Evolutionary conservation across 2,329 filamentous ascomycete genomes (phyloP), one percentile per base, ranked within the genome.

Genomic region (Fusarium albidum): DNA sequence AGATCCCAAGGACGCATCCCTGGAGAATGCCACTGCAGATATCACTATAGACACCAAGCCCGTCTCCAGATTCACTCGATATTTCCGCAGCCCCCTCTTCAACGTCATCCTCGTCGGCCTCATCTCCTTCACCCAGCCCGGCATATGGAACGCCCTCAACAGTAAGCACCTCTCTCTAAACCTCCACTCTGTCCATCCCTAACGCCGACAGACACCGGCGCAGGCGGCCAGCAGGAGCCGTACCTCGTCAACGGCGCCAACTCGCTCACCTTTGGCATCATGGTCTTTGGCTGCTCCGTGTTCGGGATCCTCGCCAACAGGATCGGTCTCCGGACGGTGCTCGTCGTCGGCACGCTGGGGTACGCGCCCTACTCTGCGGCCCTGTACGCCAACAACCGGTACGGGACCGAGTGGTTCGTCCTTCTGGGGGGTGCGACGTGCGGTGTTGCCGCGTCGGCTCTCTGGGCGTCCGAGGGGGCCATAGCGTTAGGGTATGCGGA

Each of bases 81-180:
- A 49, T 59, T 67, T 64, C 54, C 57, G 64, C 33, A 67, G 64
- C 25, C 64, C 64, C 3, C 32, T 83, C 1, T 82, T 81, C 73
- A 82, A 83, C 63, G 79, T 80, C 29, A 77, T 78, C 31, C 69
- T 82, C 4, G 81, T 82, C 39, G 80, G 81, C 14, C 73, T 73
- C 6, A 81, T 82, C 2, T 81, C 79, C 1, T 83, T 83, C 56
- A 73, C 81, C 12, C 77, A 78, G 0, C 79, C 78, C 0, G 78
- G 79, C 0, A 69, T 84, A 1, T 84, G 81, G 81, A 83, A 82
- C 66, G 81, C 81, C 0, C 81, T 83, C 72, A 82, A 81, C 53
- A 74, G 64, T 67, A 43, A 13, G 49, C 52, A 0, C 1, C 25
- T 29, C n/a, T 1, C 1, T 13, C n/a, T 3, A n/a, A 4, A 18